phyloP scores from a whole-genome alignment of 2,329 filamentous ascomycete species.

The Colletotrichum lini region DNA sequence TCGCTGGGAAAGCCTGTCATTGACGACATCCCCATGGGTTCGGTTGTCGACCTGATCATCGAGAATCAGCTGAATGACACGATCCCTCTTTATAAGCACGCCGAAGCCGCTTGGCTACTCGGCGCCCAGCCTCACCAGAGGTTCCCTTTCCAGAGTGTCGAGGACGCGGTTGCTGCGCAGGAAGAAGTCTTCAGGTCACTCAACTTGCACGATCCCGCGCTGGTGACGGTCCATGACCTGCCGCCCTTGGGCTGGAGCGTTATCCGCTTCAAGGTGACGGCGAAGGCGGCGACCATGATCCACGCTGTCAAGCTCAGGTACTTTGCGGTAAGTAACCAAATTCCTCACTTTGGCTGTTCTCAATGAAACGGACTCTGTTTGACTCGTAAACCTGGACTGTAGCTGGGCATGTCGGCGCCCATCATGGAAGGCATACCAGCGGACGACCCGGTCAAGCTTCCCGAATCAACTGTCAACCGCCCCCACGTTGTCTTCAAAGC shows the following conservation, averaged over 20 bases:
- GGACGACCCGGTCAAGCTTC: conserved; percentile 10
- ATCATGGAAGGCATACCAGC: conserved; percentile 34
- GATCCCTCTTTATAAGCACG: conserved; percentile 45
- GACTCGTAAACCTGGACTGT: neutral
- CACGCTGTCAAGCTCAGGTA: conserved; percentile 39
- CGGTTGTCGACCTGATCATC: conserved; percentile 41
- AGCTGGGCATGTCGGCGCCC: conserved; percentile 38
- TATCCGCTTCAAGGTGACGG: conserved; percentile 27
- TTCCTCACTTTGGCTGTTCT: accelerated
- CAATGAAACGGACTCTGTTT: neutral
- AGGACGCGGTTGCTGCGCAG: conserved; percentile 7
- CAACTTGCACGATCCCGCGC: conserved; percentile 12
- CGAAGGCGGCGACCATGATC: conserved; percentile 37
- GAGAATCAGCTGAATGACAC: conserved; percentile 36
- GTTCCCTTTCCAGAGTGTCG: conserved; percentile 34
- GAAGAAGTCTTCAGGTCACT: neutral
- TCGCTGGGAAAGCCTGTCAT: conserved; percentile 28
- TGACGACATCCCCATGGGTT: conserved; percentile 25
- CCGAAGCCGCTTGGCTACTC: conserved; percentile 43
- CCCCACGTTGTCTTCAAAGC: conserved; percentile 30
- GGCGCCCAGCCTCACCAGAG: conserved; percentile 20
- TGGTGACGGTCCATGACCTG: conserved; percentile 30
- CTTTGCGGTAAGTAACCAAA: conserved; percentile 26
- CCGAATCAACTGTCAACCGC: conserved; percentile 14
- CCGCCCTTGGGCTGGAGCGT: conserved; percentile 35